Conservation (phyloP, 2,329 filamentous ascomycete genomes). For the Botryotinia narcissicola region DNA sequence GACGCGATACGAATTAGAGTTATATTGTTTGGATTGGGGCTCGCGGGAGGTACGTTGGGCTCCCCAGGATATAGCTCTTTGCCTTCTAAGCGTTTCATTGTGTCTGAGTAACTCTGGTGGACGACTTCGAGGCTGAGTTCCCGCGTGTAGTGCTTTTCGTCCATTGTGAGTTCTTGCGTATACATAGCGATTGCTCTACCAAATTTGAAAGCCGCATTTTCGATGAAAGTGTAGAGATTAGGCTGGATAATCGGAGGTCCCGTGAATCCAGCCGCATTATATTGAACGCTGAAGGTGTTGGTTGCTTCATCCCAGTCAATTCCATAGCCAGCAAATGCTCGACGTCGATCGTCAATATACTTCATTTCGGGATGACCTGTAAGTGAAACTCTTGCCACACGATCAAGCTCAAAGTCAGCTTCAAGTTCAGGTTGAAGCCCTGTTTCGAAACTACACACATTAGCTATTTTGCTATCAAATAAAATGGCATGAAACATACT, state of each 20-base stretch:
- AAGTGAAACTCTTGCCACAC: conserved; percentile 28
- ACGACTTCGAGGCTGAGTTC: neutral
- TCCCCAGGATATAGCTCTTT: neutral
- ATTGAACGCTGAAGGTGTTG: conserved; percentile 25
- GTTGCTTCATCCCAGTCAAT: neutral
- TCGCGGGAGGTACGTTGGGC: neutral
- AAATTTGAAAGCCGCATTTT: conserved; percentile 28
- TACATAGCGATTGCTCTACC: conserved; percentile 27
- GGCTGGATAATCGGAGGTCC: conserved; percentile 32
- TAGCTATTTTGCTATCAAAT: neutral
- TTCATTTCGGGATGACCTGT: conserved; percentile 36
- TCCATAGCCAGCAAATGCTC: neutral
- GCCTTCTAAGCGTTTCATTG: conserved; percentile 2
- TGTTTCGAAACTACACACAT: conserved; percentile 4
- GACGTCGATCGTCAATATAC: conserved; percentile 23
- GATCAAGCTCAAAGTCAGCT: neutral
- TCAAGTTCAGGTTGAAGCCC: neutral
- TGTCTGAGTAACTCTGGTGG: neutral
- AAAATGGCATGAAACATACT: neutral
- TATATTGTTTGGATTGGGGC: conserved; percentile 8
- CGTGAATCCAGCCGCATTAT: conserved; percentile 23
- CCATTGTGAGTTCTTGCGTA: conserved; percentile 8
- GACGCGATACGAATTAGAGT: conserved; percentile 25
- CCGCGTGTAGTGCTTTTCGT: neutral
- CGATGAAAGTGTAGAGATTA: conserved; percentile 29